A percentile compares a stretch with the other conserved stretches of the same genome.
phyloP scores from a whole-genome alignment of 2,329 filamentous ascomycete genomes.

The Exutisphaerella laricina region DNA sequence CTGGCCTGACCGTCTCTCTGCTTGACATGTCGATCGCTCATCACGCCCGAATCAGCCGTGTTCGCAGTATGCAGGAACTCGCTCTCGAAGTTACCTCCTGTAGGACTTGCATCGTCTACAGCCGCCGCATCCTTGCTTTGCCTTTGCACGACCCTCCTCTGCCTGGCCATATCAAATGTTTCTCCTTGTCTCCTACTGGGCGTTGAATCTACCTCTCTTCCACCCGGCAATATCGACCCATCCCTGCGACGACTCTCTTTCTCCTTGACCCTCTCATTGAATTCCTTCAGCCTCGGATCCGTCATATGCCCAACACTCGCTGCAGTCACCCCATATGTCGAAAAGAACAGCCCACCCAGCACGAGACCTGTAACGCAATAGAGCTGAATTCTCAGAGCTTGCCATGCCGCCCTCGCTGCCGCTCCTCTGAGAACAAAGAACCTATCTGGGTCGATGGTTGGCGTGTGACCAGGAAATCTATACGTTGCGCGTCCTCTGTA shows the following conservation, averaged over 20 bases:
- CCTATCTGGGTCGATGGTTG: conserved; percentile 35
- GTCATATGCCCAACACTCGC: conserved; percentile 33
- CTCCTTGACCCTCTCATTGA: conserved; percentile 35
- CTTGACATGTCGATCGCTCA: conserved; percentile 30
- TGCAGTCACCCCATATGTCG: conserved; percentile 31
- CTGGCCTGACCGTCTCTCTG: conserved; percentile 8
- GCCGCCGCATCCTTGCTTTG: conserved; percentile 7
- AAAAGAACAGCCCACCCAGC: conserved; percentile 30
- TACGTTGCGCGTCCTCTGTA: conserved; percentile 30
- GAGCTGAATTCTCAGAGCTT: conserved; percentile 26
- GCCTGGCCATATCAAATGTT: conserved; percentile 29
- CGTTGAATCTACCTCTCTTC: conserved; percentile 19
- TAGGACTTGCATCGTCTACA: conserved; percentile 39
- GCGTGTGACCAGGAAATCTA: conserved; percentile 41
- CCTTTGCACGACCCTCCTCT: conserved; percentile 25
- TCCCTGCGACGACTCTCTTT: conserved; percentile 23
- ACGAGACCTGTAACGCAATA: conserved; percentile 31
- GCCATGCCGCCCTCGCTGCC: conserved; percentile 32
- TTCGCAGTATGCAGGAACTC: conserved; percentile 30
- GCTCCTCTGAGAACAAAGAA: conserved; percentile 31
- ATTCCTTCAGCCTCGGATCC: conserved; percentile 39
- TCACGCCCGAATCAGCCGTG: conserved; percentile 22
- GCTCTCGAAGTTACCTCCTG: conserved; percentile 30
- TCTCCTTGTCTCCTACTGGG: conserved; percentile 21
- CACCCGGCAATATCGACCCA: conserved; percentile 6